Conservation (phyloP, 208 protist genomes). For the Leishmania mexicana region DNA sequence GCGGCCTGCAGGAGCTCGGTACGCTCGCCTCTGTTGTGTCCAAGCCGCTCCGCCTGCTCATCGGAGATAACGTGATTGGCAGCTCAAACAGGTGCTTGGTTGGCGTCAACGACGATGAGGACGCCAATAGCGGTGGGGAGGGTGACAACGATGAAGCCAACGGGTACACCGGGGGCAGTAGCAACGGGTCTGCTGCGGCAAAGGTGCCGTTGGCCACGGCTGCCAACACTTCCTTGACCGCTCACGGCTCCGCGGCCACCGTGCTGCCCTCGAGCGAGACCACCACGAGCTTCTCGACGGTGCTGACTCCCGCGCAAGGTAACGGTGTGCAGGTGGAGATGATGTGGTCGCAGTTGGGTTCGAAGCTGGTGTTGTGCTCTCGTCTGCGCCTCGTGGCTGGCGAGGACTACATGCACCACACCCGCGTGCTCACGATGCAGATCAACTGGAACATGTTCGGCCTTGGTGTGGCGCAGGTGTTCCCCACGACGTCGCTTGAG, state of each 20-base stretch:
- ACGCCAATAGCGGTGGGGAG: not conserved
- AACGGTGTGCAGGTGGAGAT: conserved; percentile 62
- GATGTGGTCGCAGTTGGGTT: conserved; percentile 60
- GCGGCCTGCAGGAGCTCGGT: conserved; percentile 37
- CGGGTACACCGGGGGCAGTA: not conserved
- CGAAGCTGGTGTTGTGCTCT: conserved; percentile 46
- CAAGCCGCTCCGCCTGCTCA: conserved; percentile 35
- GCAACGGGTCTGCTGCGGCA: not conserved
- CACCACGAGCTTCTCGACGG: conserved; percentile 20
- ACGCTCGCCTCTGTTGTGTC: conserved; percentile 40
- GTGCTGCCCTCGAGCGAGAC: not conserved
- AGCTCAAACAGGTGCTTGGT: conserved; percentile 15
- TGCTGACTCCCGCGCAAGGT: conserved; percentile 37
- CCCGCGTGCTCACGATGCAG: conserved; percentile 46
- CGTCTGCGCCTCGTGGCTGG: conserved; percentile 45
- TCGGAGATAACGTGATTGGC: conserved; percentile 22
- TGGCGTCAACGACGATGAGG: conserved; percentile 16
- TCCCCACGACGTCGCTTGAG: conserved; percentile 41
- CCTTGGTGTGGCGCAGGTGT: conserved; percentile 62
- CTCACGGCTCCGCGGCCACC: not conserved
- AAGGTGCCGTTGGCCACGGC: not conserved
- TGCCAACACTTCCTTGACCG: not conserved
- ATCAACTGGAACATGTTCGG: conserved; percentile 73
- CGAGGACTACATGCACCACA: conserved; percentile 49
- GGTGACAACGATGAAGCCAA: not conserved